phyloP scores from a whole-genome alignment of 2,329 filamentous ascomycete species.

The Penicillium sp. region DNA sequence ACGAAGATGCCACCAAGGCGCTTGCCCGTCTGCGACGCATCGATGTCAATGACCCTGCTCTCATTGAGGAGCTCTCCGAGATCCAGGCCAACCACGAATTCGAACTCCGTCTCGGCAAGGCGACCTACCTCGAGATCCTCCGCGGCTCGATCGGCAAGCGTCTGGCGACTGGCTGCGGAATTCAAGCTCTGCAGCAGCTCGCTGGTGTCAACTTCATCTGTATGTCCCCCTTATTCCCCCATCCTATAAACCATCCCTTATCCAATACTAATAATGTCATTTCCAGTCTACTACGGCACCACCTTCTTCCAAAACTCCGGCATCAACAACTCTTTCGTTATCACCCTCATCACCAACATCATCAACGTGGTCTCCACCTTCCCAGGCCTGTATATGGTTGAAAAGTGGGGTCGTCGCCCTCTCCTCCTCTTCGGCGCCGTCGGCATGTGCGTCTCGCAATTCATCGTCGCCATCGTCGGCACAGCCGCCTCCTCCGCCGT shows the following conservation, averaged over 20 bases:
- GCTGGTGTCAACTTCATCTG: slow-evolving; percentile 51
- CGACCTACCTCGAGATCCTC: slow-evolving; percentile 44
- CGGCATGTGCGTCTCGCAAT: slow-evolving; percentile 52
- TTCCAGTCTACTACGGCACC: slow-evolving; percentile 44
- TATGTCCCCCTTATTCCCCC: slow-evolving; percentile 14
- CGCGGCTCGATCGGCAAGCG: slow-evolving; percentile 43
- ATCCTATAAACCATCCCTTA: neutral
- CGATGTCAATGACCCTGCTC: slow-evolving; percentile 68
- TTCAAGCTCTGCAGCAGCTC: slow-evolving; percentile 48
- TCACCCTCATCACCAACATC: slow-evolving; percentile 52
- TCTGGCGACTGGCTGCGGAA: slow-evolving; percentile 43
- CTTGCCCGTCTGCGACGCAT: slow-evolving; percentile 71
- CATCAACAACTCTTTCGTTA: slow-evolving; percentile 50
- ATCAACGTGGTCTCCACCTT: slow-evolving; percentile 56
- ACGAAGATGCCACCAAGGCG: slow-evolving; percentile 64
- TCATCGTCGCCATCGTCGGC: slow-evolving; percentile 55
- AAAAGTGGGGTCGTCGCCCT: slow-evolving; percentile 54
- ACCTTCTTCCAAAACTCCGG: slow-evolving; percentile 47
- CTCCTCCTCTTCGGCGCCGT: slow-evolving; percentile 52
- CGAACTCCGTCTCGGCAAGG: slow-evolving; percentile 59
- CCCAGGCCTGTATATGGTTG: slow-evolving; percentile 53
- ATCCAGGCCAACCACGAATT: slow-evolving; percentile 87
- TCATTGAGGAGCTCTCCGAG: slow-evolving; percentile 77
- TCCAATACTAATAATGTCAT: slow-evolving; percentile 15
- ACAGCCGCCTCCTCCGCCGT: slow-evolving; percentile 42